Conservation (phyloP, 495 filamentous ascomycete species). For the Talaromyces nanjingensis region DNA sequence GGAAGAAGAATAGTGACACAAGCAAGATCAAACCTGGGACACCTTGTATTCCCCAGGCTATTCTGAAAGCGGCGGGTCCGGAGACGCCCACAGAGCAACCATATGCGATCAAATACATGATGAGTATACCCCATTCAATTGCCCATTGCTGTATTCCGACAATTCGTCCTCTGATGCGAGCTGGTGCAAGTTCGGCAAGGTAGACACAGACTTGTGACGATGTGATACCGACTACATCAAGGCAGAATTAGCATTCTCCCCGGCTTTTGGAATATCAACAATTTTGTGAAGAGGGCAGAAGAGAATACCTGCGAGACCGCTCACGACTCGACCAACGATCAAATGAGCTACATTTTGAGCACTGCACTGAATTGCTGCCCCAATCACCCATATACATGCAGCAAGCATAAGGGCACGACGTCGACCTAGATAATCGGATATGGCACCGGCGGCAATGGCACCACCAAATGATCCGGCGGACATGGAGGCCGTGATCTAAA, state of each 20-base stretch:
- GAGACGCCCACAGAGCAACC: slow-evolving; percentile 52
- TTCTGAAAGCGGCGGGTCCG: slow-evolving; percentile 59
- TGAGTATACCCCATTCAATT: slow-evolving; percentile 63
- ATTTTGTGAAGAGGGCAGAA: not conserved
- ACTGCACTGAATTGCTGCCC: slow-evolving; percentile 59
- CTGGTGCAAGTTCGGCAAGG: slow-evolving; percentile 64
- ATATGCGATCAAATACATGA: slow-evolving; percentile 56
- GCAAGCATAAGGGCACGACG: slow-evolving; percentile 58
- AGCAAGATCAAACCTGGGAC: slow-evolving; percentile 59
- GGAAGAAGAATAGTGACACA: slow-evolving; percentile 60
- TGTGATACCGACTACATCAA: slow-evolving; percentile 54
- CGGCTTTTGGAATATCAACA: not conserved
- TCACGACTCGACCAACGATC: slow-evolving; percentile 64
- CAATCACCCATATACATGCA: slow-evolving; percentile 64
- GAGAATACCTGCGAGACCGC: slow-evolving; percentile 46
- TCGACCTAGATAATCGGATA: slow-evolving; percentile 61
- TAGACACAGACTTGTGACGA: slow-evolving; percentile 80
- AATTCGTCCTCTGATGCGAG: slow-evolving; percentile 59
- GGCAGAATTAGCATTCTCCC: not conserved
- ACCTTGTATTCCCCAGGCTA: slow-evolving; percentile 68
- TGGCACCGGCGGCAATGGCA: slow-evolving; percentile 48
- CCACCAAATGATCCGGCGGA: slow-evolving; percentile 9
- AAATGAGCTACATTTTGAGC: slow-evolving; percentile 54
- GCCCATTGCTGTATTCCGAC: slow-evolving; percentile 71
- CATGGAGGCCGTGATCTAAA: slow-evolving; percentile 51